phyloP scores from a whole-genome alignment of 164 flowering plant genomes.

The Aristolochia californica region DNA sequence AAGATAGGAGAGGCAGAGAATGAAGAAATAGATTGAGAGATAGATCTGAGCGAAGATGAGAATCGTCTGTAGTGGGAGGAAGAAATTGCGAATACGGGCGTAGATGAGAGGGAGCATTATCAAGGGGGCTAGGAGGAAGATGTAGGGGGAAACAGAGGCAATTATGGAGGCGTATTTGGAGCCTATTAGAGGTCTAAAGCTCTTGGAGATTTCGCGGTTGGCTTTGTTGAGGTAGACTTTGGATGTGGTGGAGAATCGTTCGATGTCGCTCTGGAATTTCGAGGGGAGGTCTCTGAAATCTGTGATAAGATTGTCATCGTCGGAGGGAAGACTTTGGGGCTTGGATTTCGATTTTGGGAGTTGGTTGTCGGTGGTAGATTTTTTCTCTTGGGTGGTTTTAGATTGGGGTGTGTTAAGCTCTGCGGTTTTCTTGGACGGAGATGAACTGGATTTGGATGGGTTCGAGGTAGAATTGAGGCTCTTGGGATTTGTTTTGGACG shows the following conservation, averaged over 20 bases:
- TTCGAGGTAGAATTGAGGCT: not conserved
- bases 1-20: constrained; percentile 52
- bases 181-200: constrained; percentile 70
- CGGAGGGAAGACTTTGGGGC: not conserved
- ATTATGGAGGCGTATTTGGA: constrained; percentile 58
- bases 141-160: constrained; percentile 43
- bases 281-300: constrained; percentile 64
- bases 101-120: constrained; percentile 59
- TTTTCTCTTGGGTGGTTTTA: constrained; percentile 6
- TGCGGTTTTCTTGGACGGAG: constrained; percentile 22
- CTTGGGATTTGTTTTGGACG: constrained; percentile 7
- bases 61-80: constrained; percentile 69
- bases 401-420: constrained; percentile 10
- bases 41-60: constrained; percentile 71
- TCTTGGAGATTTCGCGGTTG: constrained; percentile 55
- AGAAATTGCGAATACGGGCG: constrained; percentile 49
- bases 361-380: constrained; percentile 1
- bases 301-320: constrained; percentile 40
- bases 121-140: constrained; percentile 68
- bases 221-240: constrained; percentile 46
- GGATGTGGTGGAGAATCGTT: constrained; percentile 61
- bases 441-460: constrained; percentile 8
- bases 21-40: constrained; percentile 80
- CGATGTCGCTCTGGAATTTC: constrained; percentile 53
- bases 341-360: constrained; percentile 11